Evolutionary conservation across 306 rosid species (phyloP).

Genomic region (Canavalia ensiformis): DNA sequence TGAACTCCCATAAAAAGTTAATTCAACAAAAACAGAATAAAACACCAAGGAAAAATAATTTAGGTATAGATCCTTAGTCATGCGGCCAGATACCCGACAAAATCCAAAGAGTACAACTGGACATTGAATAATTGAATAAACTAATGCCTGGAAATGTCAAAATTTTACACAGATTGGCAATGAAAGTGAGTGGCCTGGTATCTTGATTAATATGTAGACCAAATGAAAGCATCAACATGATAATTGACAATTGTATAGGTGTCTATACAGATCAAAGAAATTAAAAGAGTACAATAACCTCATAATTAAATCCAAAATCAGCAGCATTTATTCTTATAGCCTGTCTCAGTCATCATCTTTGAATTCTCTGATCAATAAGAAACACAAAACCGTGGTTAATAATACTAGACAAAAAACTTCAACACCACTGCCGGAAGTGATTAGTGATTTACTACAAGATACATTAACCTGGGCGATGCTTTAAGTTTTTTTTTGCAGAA

Average conservation of each 20-base stretch:
- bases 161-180: slow-evolving; percentile 39
- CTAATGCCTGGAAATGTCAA: slow-evolving; percentile 30
- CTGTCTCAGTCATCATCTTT: slow-evolving; percentile 84
- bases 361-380: slow-evolving; percentile 76
- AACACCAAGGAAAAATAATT: not conserved
- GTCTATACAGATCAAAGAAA: slow-evolving; percentile 47
- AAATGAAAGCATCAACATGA: slow-evolving; percentile 43
- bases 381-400: slow-evolving; percentile 33
- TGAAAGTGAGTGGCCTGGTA: slow-evolving; percentile 33
- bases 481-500: not conserved
- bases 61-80: not conserved
- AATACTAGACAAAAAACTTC: slow-evolving; percentile 3
- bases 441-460: slow-evolving; percentile 14
- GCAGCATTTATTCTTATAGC: slow-evolving; percentile 35
- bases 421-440: not conserved
- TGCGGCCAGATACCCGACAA: not conserved
- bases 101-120: slow-evolving; percentile 19
- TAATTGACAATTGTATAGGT: slow-evolving; percentile 32
- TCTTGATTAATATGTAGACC: slow-evolving; percentile 30
- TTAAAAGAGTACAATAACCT: slow-evolving; percentile 51
- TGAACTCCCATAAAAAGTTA: not conserved
- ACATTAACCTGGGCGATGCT: not conserved
- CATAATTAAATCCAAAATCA: slow-evolving; percentile 47
- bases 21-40: not conserved
- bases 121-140: slow-evolving; percentile 23